phyloP scores from a whole-genome alignment of 129 eudicot genomes.

The Rutidosis leptorrhynchoides region DNA sequence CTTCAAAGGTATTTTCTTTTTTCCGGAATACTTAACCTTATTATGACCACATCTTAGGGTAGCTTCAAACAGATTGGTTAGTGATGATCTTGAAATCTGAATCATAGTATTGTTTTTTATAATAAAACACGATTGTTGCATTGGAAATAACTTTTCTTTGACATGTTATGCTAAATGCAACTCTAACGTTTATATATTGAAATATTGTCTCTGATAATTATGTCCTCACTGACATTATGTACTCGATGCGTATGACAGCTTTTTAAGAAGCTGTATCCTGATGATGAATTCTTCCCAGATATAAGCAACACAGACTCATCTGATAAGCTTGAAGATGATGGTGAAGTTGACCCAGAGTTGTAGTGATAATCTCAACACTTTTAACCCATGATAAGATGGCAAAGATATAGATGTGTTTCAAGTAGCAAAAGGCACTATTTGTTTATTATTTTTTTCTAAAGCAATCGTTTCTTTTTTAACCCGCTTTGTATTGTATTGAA shows the following conservation, averaged over 20 bases:
- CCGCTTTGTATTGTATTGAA: conserved; percentile 22
- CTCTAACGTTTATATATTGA: conserved; percentile 5
- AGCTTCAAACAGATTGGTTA: background rate
- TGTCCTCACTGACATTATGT: background rate
- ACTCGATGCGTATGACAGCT: conserved; percentile 42
- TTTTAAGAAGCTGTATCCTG: conserved; percentile 59
- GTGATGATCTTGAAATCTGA: background rate
- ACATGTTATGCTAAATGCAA: conserved; percentile 16
- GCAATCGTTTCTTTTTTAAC: conserved; percentile 7
- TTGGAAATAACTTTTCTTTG: background rate
- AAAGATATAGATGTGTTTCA: conserved; percentile 12
- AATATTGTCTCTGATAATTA: background rate
- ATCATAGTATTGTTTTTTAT: background rate
- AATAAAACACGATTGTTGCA: background rate
- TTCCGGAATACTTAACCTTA: background rate
- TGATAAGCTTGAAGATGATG: conserved; percentile 42
- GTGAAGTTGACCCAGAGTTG: conserved; percentile 34
- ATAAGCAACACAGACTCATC: conserved; percentile 37
- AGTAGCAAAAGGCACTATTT: conserved; percentile 2
- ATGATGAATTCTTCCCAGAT: conserved; percentile 65
- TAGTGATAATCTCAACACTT: background rate
- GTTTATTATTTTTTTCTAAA: background rate
- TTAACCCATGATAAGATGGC: background rate
- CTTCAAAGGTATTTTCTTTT: conserved; percentile 50
- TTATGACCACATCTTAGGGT: background rate